phyloP scores from a whole-genome alignment of 495 filamentous ascomycete species.

The Tuber borchii region DNA sequence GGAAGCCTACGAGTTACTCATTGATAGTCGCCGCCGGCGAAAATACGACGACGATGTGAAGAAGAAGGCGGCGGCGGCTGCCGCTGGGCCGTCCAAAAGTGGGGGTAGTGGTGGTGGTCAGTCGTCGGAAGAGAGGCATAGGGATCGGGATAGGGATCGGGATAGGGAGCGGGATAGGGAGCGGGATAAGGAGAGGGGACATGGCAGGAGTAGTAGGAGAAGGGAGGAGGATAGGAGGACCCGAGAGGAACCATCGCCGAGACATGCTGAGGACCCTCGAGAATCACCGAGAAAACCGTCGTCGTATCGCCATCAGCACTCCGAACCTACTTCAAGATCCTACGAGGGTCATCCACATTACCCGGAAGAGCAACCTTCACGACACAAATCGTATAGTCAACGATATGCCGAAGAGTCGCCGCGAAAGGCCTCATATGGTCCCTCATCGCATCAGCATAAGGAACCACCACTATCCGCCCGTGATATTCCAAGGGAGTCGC shows the following conservation, averaged over 20 bases:
- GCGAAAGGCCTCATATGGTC: conserved; percentile 27
- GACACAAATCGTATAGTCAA: conserved; percentile 26
- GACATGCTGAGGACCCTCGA: conserved; percentile 22
- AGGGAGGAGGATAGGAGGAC: conserved; percentile 43
- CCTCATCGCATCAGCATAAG: neutral
- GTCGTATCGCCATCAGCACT: neutral
- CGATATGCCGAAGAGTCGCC: conserved; percentile 28
- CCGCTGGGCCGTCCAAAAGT: conserved; percentile 43
- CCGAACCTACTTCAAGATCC: conserved; percentile 2
- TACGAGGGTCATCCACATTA: conserved; percentile 18
- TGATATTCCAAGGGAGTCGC: neutral
- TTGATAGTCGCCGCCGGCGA: conserved; percentile 62
- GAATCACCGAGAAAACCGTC: conserved; percentile 5
- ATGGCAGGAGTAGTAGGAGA: conserved; percentile 34
- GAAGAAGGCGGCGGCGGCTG: conserved; percentile 51
- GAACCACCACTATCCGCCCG: neutral
- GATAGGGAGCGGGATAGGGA: conserved; percentile 37
- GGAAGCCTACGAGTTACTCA: conserved; percentile 84
- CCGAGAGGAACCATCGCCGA: conserved; percentile 37
- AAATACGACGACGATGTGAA: conserved; percentile 72
- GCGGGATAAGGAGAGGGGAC: conserved; percentile 34
- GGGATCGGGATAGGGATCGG: conserved; percentile 37
- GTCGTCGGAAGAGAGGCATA: conserved; percentile 43
- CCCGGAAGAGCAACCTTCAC: conserved; percentile 24
- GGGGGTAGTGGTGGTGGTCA: conserved; percentile 48